Base-by-base conservation (phyloP, 1,284 basidiomycete species). In the Ganoderma leucocontextum region DNA sequence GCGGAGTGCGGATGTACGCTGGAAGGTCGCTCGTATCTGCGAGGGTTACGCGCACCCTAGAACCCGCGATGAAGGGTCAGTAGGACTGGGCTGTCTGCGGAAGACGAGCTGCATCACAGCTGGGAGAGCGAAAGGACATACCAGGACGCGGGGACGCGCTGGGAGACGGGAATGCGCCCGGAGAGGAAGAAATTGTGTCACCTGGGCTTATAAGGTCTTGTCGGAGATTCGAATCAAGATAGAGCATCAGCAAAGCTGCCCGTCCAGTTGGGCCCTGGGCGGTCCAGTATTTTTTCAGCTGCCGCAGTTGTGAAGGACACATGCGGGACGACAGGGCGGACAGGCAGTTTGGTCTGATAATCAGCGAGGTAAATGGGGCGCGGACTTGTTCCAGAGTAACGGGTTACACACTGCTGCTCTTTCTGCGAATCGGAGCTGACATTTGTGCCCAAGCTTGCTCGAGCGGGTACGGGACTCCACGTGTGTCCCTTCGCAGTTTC, bases 1-100 rank as follows among this genome's bases (percentile, higher is more conserved):
- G 80, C 87, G 87, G 85, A 88, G 89, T 85, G 87, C 85, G 89
- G 85, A 87, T 87, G 77, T 81, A 85, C 84, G 86, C 81, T 87
- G 84, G 82, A 78, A 90, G 88, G 86, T 41, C 39, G 33, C 71
- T 62, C 71, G 72, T 57, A 64, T 29, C 13, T 35, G 36, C 38
- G 36, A 60, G 69, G 71, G 70, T 65, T 68, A 71, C 59, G 57
- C 58, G 61, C 62, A 64, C 60, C 63, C 62, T 66, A 64, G 12
- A 36, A 65, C 17, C 38, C 29, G 19, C 58, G 49, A 64, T 41
- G 15, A 39, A 58, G 12, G 9, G 55, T 38, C 55, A 58, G 33
- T 38, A 19, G 4, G 29, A n/a, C 29, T 5, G 9, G 55, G 52
- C 13, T 38, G 35, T 19, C 8, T 4, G 29, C n/a, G 12, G 10